phyloP scores from a whole-genome alignment of 2,329 filamentous ascomycete species.

The Allantophomopsis lycopodina region DNA sequence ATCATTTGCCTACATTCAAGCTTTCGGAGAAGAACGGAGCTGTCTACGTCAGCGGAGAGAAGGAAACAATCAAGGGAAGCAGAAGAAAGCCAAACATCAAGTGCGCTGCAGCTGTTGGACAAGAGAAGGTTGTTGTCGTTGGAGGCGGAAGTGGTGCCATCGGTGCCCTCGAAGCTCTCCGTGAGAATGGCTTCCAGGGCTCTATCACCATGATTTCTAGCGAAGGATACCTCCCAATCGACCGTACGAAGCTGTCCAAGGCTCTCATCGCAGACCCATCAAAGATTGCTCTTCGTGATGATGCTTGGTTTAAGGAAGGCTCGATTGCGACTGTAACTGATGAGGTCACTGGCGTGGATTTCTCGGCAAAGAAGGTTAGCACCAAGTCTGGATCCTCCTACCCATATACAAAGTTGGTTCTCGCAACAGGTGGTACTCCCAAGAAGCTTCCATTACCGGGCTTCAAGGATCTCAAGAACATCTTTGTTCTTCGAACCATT shows the following conservation, averaged over 20 bases:
- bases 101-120: constrained; percentile 38
- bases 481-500: constrained; percentile 73
- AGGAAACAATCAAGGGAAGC: constrained; percentile 63
- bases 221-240: constrained; percentile 79
- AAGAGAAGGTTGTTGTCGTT: constrained; percentile 67
- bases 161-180: constrained; percentile 69
- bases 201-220: constrained; percentile 70
- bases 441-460: constrained; percentile 66
- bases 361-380: constrained; percentile 56
- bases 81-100: constrained; percentile 61
- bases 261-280: constrained; percentile 68
- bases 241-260: constrained; percentile 92
- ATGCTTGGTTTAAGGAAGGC: constrained; percentile 60
- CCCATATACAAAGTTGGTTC: constrained; percentile 74
- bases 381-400: constrained; percentile 61
- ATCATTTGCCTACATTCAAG: constrained; percentile 73
- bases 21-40: constrained; percentile 68
- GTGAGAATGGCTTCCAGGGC: constrained; percentile 68
- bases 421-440: constrained; percentile 77
- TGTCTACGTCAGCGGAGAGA: constrained; percentile 73
- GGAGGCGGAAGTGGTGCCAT: constrained; percentile 79
- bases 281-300: constrained; percentile 66
- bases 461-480: constrained; percentile 74
- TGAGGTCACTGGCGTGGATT: constrained; percentile 64
- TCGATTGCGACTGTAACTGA: constrained; percentile 43